Conservation (phyloP, 352 stramenopile species). For the Phytophthora pistaciae region DNA sequence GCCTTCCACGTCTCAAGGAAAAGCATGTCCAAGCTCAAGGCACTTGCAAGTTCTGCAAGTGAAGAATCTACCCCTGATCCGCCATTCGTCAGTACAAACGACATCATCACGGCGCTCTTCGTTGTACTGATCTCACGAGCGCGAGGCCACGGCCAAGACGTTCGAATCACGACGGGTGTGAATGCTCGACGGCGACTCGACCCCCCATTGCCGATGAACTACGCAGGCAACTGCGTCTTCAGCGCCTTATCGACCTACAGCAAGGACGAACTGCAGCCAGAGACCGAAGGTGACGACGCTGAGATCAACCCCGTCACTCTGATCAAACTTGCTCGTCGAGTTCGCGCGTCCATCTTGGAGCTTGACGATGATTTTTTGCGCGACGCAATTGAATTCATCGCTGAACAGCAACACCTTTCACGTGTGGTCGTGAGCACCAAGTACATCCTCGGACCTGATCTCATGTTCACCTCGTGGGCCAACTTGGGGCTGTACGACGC, state of each 20-base stretch:
- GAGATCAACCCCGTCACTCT: not conserved
- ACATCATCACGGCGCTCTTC: conserved; percentile 53
- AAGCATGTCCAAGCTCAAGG: conserved; percentile 34
- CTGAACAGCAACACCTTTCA: conserved; percentile 1
- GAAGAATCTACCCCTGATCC: not conserved
- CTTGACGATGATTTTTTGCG: not conserved
- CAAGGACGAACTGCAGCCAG: conserved; percentile 22
- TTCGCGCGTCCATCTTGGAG: not conserved
- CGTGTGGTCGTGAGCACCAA: conserved; percentile 3
- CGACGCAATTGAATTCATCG: conserved; percentile 2
- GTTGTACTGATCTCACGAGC: conserved; percentile 47
- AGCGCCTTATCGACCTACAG: conserved; percentile 43
- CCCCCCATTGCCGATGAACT: conserved; percentile 46
- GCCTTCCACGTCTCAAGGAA: conserved; percentile 41
- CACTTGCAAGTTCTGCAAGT: not conserved
- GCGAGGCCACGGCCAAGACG: conserved; percentile 38
- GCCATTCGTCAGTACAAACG: conserved; percentile 51
- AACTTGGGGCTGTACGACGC: conserved; percentile 23
- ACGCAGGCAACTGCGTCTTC: conserved; percentile 53
- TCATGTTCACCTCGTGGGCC: conserved; percentile 24
- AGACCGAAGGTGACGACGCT: not conserved
- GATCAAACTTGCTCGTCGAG: conserved; percentile 1
- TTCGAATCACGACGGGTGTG: conserved; percentile 50
- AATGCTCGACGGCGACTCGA: conserved; percentile 47
- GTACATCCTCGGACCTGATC: conserved; percentile 20